A percentile compares a stretch with the other conserved stretches of the same genome.
Conservation (phyloP, 2,329 filamentous ascomycete species). For the Neofusicoccum kwambonambiense region DNA sequence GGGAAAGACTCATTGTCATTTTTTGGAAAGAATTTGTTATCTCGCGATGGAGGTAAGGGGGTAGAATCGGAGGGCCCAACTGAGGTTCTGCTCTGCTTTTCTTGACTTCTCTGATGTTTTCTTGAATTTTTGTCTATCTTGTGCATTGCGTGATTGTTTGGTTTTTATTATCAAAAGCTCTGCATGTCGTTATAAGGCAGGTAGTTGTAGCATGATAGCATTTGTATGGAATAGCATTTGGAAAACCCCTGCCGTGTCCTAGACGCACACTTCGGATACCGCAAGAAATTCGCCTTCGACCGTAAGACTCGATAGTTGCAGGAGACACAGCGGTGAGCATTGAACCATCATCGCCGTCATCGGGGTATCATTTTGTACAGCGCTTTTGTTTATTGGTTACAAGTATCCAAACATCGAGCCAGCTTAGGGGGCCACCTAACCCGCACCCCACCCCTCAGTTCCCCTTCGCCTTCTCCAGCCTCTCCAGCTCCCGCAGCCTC, state of each 20-base stretch:
- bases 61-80: background rate
- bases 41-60: background rate
- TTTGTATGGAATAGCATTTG: background rate
- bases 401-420: no score
- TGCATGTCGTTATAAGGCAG: background rate
- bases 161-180: background rate
- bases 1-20: background rate
- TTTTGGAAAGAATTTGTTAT: conserved; percentile 9
- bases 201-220: background rate
- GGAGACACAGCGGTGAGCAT: no score
- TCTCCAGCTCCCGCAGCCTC: conserved; percentile 36
- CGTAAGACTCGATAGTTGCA: no score
- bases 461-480: conserved; percentile 10
- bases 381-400: no score
- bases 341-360: no score
- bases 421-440: no score
- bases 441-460: no score
- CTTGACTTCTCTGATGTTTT: background rate
- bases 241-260: no score
- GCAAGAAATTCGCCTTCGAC: no score
- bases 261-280: no score
- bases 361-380: background rate
- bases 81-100: background rate
- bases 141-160: background rate
- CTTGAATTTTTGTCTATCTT: background rate